A percentile compares a stretch with the other conserved stretches of the same genome.
These are phyloP conservation scores for Naematelia aurantialba DNA, from an alignment of 768 basidiomycete species.

Conservation along the genomic window DNA sequence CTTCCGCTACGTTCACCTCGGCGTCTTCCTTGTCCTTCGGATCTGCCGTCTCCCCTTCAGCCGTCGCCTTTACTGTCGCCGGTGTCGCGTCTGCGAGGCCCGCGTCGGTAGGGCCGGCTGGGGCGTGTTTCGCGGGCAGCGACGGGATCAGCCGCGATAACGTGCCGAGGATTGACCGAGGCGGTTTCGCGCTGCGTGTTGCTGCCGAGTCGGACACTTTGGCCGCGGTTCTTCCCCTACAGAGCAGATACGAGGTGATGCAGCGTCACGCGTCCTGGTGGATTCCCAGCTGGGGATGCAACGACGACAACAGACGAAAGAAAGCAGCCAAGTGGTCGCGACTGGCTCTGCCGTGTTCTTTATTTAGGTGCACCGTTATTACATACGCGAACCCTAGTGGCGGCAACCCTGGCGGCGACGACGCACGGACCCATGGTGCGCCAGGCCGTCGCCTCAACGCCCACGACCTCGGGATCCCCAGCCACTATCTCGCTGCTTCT, in stretches of 20 bases:
- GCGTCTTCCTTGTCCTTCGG: slow-evolving; percentile 1
- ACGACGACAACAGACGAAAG: too few species aligned
- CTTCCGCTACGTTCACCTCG: background rate
- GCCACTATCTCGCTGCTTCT: slow-evolving; percentile 5
- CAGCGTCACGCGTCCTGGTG: too few species aligned
- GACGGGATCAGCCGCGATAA: background rate
- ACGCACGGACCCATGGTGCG: background rate
- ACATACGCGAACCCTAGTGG: too few species aligned
- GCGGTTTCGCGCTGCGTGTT: background rate
- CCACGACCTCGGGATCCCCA: slow-evolving; percentile 8
- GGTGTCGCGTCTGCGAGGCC: background rate
- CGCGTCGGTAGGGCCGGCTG: too few species aligned
- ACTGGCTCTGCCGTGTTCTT: too few species aligned
- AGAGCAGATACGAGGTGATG: too few species aligned
- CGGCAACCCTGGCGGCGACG: too few species aligned
- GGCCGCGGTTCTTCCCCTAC: too few species aligned
- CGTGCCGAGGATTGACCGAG: background rate
- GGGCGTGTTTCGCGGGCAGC: too few species aligned
- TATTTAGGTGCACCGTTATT: background rate
- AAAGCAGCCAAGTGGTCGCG: too few species aligned
- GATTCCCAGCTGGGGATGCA: too few species aligned
- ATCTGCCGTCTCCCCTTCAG: background rate
- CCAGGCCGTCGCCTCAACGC: background rate
- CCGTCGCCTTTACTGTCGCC: background rate
- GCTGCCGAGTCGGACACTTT: background rate